Evolutionary conservation across 2,329 filamentous ascomycete genomes (phyloP).

Genomic region (Thielaviopsis ethacetica): DNA sequence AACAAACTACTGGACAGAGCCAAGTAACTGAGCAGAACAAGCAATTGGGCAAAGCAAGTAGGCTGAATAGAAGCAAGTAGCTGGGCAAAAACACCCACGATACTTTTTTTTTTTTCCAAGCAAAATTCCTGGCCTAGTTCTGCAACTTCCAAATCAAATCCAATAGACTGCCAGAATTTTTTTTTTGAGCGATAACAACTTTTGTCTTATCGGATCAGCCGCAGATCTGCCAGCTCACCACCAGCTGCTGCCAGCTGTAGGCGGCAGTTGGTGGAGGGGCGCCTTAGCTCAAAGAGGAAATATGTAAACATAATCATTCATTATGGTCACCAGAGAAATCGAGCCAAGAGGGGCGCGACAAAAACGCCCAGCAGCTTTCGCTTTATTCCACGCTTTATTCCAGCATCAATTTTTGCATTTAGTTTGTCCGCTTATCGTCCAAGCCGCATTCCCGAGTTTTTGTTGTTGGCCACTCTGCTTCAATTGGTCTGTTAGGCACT

Average conservation of each 20-base stretch:
- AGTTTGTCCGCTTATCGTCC: background rate
- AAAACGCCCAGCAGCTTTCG: background rate
- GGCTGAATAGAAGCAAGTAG: slow-evolving; percentile 5
- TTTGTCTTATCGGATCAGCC: slow-evolving; percentile 11
- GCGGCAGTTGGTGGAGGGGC: background rate
- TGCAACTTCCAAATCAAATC: background rate
- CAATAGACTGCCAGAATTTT: background rate
- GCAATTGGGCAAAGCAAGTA: background rate
- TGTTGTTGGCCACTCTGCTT: background rate
- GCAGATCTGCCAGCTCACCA: background rate
- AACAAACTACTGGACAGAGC: too few relatives aligned
- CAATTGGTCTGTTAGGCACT: background rate
- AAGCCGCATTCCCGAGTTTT: background rate
- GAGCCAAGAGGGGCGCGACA: slow-evolving; percentile 1
- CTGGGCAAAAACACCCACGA: background rate
- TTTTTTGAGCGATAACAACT: slow-evolving; percentile 10
- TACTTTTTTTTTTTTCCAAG: background rate
- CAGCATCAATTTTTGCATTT: background rate
- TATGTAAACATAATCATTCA: slow-evolving; percentile 12
- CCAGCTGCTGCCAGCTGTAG: background rate
- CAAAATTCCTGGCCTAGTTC: background rate
- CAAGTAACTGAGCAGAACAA: background rate
- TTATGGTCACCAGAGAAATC: background rate
- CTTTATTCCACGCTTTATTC: background rate
- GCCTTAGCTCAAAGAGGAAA: slow-evolving; percentile 8